Conservation (phyloP, 129 eudicot species). For the Glebionis coronaria region DNA sequence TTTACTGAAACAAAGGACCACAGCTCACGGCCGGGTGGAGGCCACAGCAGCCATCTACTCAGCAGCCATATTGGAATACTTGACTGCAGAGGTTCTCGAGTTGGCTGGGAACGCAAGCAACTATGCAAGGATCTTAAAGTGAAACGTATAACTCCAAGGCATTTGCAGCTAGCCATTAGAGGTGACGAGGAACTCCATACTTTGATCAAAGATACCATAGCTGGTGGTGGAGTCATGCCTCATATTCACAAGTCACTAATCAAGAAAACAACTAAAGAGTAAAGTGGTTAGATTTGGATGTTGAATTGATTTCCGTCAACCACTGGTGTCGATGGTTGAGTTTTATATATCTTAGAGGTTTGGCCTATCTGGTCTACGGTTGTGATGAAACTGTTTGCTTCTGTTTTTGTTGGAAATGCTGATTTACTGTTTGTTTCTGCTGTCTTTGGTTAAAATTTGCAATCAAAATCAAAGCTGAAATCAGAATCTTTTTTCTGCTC, state of each 20-base stretch:
- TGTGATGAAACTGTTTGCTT: constrained; percentile 7
- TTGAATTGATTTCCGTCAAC: constrained; percentile 12
- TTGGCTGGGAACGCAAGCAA: constrained; percentile 49
- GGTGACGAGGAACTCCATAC: constrained; percentile 53
- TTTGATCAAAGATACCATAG: constrained; percentile 43
- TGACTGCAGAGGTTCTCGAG: constrained; percentile 45
- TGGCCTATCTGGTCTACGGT: constrained; percentile 21
- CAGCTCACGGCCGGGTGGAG: constrained; percentile 41
- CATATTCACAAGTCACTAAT: constrained; percentile 50
- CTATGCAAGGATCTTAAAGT: constrained; percentile 52
- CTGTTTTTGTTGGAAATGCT: constrained; percentile 7
- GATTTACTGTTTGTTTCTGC: background rate
- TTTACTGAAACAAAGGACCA: constrained; percentile 41
- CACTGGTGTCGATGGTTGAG: background rate
- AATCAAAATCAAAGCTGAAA: background rate
- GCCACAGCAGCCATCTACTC: constrained; percentile 50
- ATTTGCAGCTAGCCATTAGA: constrained; percentile 47
- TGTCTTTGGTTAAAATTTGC: constrained; percentile 2
- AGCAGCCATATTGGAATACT: constrained; percentile 48
- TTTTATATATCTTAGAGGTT: constrained; percentile 15
- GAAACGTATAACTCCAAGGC: constrained; percentile 47
- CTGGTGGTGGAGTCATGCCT: constrained; percentile 51
- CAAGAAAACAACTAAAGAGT: constrained; percentile 46
- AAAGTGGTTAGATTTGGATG: background rate
- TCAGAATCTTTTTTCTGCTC: background rate